A percentile compares a stretch with the other conserved stretches of the same genome.
These are phyloP conservation scores for Trichaptum fuscoviolaceum DNA, from an alignment of 768 basidiomycete species.

Conservation along the genomic window DNA sequence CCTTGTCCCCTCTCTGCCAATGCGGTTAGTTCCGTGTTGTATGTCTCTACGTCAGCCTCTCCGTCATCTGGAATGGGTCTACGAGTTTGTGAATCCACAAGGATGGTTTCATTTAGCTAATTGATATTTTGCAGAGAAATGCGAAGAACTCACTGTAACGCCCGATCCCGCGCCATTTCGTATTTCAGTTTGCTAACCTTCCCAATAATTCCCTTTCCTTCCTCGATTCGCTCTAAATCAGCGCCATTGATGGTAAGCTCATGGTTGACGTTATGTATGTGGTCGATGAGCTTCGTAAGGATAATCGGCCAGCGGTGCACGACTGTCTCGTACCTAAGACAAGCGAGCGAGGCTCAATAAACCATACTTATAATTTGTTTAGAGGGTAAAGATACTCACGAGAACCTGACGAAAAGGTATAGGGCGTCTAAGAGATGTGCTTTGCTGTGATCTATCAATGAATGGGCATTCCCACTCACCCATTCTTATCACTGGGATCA, in stretches of 20 bases:
- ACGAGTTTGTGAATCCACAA: not conserved
- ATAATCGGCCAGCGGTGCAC: slow-evolving; percentile 80
- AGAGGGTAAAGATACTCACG: slow-evolving; percentile 37
- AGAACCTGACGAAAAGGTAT: slow-evolving; percentile 43
- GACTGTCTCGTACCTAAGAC: slow-evolving; percentile 68
- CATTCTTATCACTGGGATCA: slow-evolving; percentile 63
- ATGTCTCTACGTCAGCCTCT: slow-evolving; percentile 60
- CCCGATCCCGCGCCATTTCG: slow-evolving; percentile 76
- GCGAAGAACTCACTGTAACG: slow-evolving; percentile 49
- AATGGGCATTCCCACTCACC: slow-evolving; percentile 35
- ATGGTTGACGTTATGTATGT: slow-evolving; percentile 66
- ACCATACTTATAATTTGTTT: not conserved
- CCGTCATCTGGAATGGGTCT: slow-evolving; percentile 76
- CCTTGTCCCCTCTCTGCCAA: slow-evolving; percentile 43
- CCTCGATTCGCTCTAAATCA: slow-evolving; percentile 38
- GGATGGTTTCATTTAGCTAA: not conserved
- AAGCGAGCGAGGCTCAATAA: not conserved
- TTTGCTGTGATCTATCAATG: not conserved
- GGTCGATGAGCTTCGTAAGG: slow-evolving; percentile 74
- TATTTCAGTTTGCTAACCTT: slow-evolving; percentile 77
- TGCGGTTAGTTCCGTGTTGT: slow-evolving; percentile 65
- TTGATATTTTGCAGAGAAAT: not conserved
- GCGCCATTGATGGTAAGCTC: slow-evolving; percentile 38
- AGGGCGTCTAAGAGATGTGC: slow-evolving; percentile 9
- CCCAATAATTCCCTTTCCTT: slow-evolving; percentile 76